Percentiles rank a stretch among this genome's conserved stretches.
phyloP scores from a whole-genome alignment of 2,329 filamentous ascomycete species.

The Trichophyton mentagrophytes region DNA sequence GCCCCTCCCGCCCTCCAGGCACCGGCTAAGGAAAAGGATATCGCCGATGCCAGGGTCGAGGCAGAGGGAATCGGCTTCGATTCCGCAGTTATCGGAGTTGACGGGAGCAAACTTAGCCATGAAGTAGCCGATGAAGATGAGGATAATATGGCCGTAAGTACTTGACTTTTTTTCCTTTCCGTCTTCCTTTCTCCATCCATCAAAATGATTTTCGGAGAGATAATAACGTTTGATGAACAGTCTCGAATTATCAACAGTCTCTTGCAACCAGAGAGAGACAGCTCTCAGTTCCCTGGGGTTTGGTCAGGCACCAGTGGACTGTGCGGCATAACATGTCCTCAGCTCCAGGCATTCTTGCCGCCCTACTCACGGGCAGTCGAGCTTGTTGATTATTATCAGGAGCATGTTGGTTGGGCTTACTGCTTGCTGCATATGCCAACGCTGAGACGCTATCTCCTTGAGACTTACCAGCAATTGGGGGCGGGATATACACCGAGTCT shows the following conservation, averaged over 20 bases:
- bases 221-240: neutral
- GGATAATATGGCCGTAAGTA: neutral
- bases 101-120: neutral
- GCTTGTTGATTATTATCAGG: slow-evolving; percentile 24
- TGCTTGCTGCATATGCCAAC: slow-evolving; percentile 23
- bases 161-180: neutral
- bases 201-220: neutral
- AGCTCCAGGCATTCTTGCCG: slow-evolving; percentile 19
- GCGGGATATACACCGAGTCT: slow-evolving; percentile 11
- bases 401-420: slow-evolving; percentile 25
- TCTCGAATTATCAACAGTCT: neutral
- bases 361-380: slow-evolving; percentile 19
- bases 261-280: neutral
- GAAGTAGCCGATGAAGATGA: neutral
- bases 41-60: neutral
- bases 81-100: neutral
- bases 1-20: neutral
- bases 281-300: neutral
- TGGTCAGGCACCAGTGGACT: neutral
- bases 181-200: neutral
- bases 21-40: neutral
- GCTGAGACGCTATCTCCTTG: slow-evolving; percentile 19
- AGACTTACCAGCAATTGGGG: slow-evolving; percentile 18
- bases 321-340: slow-evolving; percentile 8
- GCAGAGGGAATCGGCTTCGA: neutral